These are phyloP conservation scores for Aureobasidium sp. DNA, from an alignment of 2,329 filamentous ascomycete genomes.

Conservation along the genomic window DNA sequence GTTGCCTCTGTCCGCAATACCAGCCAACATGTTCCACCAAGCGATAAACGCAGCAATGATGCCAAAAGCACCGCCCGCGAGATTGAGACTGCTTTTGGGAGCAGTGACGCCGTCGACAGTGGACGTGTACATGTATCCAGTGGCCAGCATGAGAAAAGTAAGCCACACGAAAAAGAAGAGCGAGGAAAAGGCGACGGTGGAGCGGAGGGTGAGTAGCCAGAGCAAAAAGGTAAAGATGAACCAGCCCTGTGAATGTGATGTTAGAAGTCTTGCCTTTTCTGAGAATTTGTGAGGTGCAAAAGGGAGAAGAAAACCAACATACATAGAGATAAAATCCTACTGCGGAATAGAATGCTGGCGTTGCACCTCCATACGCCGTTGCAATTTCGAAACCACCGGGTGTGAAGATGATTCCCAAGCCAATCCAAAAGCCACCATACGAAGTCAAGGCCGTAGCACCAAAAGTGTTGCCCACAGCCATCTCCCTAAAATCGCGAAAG, in stretches of 20 bases:
- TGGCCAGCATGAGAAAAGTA: slow-evolving; percentile 65
- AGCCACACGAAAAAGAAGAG: slow-evolving; percentile 70
- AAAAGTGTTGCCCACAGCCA: slow-evolving; percentile 82
- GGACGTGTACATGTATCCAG: slow-evolving; percentile 47
- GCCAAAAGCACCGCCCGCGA: slow-evolving; percentile 73
- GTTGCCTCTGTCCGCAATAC: slow-evolving; percentile 59
- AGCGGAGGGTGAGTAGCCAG: slow-evolving; percentile 66
- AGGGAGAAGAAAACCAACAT: not conserved
- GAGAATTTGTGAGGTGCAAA: not conserved
- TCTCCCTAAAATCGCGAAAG: slow-evolving; percentile 53
- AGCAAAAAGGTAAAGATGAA: slow-evolving; percentile 78
- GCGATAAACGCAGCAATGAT: slow-evolving; percentile 72
- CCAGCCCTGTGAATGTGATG: slow-evolving; percentile 51
- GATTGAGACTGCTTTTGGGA: slow-evolving; percentile 36
- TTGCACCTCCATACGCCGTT: slow-evolving; percentile 33
- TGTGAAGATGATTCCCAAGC: slow-evolving; percentile 64
- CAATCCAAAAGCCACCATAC: slow-evolving; percentile 79
- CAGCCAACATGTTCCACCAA: slow-evolving; percentile 69
- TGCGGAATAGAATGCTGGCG: slow-evolving; percentile 48
- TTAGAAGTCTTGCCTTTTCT: not conserved
- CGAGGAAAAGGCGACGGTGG: slow-evolving; percentile 69
- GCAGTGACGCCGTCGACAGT: slow-evolving; percentile 31
- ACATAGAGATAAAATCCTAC: slow-evolving; percentile 65
- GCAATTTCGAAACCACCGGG: slow-evolving; percentile 59
- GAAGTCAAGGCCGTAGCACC: slow-evolving; percentile 75